Evolutionary conservation across 148 eudicot genomes (phyloP).

Genomic region (Rhododendron williamsianum): DNA sequence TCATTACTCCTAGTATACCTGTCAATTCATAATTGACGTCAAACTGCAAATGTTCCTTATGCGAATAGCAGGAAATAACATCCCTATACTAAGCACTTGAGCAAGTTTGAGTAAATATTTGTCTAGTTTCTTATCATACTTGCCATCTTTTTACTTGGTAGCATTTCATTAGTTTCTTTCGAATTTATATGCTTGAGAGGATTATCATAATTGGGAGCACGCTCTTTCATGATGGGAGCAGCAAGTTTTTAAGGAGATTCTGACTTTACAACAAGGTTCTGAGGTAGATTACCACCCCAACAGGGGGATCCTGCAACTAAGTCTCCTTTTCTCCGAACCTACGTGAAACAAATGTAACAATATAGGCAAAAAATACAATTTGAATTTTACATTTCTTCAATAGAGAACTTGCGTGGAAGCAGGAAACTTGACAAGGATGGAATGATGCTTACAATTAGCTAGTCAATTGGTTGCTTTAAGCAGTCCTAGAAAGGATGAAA

Average conservation of each 20-base stretch:
- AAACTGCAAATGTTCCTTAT: neutral
- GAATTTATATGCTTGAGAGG: neutral
- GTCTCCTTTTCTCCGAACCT: neutral
- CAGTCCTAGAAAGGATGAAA: neutral
- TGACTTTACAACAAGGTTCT: neutral
- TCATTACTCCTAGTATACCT: neutral
- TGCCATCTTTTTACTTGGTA: neutral
- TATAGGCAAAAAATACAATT: no score
- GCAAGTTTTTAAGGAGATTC: neutral
- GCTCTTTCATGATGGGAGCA: neutral
- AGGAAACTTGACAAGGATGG: neutral
- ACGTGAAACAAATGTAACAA: no score
- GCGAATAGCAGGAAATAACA: neutral
- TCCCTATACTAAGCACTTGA: neutral
- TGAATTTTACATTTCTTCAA: neutral
- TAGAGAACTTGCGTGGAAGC: neutral
- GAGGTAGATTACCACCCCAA: neutral
- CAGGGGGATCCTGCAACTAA: neutral
- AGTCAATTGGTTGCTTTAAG: neutral
- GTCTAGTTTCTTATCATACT: neutral
- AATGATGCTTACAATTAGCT: neutral
- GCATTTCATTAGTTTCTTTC: neutral
- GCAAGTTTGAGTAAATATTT: neutral
- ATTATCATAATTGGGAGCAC: neutral
- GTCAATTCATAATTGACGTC: neutral